Percentiles rank a stretch among this genome's conserved stretches.
These are phyloP conservation scores for Rhizopogon vulgaris DNA, from an alignment of 768 basidiomycete species.

Conservation along the genomic window DNA sequence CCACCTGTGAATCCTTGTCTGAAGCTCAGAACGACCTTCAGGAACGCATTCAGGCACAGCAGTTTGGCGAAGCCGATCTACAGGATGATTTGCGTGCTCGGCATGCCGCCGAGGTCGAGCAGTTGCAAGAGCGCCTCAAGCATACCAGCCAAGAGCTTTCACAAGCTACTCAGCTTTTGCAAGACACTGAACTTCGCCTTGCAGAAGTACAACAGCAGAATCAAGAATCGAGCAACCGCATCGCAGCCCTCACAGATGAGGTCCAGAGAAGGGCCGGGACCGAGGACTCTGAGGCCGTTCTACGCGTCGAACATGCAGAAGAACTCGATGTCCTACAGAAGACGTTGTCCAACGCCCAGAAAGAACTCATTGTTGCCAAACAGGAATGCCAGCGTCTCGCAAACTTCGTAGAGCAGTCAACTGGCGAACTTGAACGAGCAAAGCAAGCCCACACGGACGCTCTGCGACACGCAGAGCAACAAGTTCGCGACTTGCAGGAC, in stretches of 20 bases:
- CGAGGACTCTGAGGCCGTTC: slow-evolving; percentile 2
- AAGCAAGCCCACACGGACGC: slow-evolving; percentile 26
- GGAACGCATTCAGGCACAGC: slow-evolving; percentile 2
- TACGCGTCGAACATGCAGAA: slow-evolving; percentile 4
- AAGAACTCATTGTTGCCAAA: slow-evolving; percentile 15
- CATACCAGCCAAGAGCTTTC: slow-evolving; percentile 29
- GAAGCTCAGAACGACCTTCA: background rate
- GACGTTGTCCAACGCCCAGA: slow-evolving; percentile 20
- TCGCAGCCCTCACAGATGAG: slow-evolving; percentile 11
- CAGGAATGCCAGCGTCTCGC: slow-evolving; percentile 22
- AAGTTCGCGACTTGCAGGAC: slow-evolving; percentile 21
- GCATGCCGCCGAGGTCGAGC: slow-evolving; percentile 32
- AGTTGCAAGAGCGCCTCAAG: slow-evolving; percentile 31
- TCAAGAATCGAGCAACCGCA: slow-evolving; percentile 24
- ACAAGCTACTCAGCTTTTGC: slow-evolving; percentile 27
- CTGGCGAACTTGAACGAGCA: slow-evolving; percentile 16
- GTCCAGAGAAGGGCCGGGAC: slow-evolving; percentile 7
- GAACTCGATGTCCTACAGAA: slow-evolving; percentile 16
- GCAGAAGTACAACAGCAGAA: slow-evolving; percentile 23
- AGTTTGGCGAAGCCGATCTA: background rate
- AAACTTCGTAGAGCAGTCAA: slow-evolving; percentile 15
- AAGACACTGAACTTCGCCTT: slow-evolving; percentile 29
- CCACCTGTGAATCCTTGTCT: slow-evolving; percentile 1
- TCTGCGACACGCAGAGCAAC: slow-evolving; percentile 20
- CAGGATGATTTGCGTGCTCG: slow-evolving; percentile 15